Conservation (phyloP, 108 stramenopile genomes). For the Fragilariopsis cylindrus region DNA sequence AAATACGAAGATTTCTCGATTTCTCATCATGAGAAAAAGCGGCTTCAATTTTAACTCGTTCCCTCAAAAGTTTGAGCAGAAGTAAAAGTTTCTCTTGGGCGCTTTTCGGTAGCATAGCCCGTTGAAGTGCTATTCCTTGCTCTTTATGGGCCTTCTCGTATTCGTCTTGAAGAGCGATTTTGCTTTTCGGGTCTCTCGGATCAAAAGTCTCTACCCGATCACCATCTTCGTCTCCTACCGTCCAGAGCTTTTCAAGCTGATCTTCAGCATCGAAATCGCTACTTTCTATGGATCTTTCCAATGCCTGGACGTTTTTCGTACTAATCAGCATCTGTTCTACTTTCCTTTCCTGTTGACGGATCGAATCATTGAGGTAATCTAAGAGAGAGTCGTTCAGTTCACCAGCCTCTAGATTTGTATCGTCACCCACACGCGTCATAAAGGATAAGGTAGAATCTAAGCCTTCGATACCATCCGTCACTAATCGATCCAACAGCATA, state of each 20-base stretch:
- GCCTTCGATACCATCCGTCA: constrained; percentile 73
- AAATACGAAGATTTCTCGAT: constrained; percentile 67
- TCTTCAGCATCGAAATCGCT: constrained; percentile 31
- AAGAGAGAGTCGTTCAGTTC: constrained; percentile 80
- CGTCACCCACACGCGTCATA: constrained; percentile 71
- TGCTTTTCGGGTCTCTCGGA: constrained; percentile 63
- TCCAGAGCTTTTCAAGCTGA: constrained; percentile 62
- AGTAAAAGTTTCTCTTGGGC: constrained; percentile 73
- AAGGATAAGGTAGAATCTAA: constrained; percentile 70
- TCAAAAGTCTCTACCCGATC: constrained; percentile 76
- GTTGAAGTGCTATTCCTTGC: constrained; percentile 8
- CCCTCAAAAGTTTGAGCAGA: constrained; percentile 69
- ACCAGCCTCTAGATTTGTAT: constrained; percentile 53
- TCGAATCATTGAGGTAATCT: constrained; percentile 76
- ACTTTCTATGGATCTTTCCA: constrained; percentile 9
- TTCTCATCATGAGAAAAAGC: constrained; percentile 73
- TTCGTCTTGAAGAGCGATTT: constrained; percentile 58
- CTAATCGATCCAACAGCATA: constrained; percentile 74
- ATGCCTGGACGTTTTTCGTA: constrained; percentile 21
- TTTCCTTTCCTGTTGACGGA: constrained; percentile 77
- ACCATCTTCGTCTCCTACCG: constrained; percentile 62
- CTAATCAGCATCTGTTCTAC: constrained; percentile 46
- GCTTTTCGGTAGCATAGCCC: constrained; percentile 33
- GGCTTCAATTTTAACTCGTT: constrained; percentile 85
- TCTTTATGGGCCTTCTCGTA: constrained; percentile 36